Evolutionary conservation across 805 yeast species (phyloP), one percentile per base, ranked within the genome.

Genomic region (Ogataea trehalophila): DNA sequence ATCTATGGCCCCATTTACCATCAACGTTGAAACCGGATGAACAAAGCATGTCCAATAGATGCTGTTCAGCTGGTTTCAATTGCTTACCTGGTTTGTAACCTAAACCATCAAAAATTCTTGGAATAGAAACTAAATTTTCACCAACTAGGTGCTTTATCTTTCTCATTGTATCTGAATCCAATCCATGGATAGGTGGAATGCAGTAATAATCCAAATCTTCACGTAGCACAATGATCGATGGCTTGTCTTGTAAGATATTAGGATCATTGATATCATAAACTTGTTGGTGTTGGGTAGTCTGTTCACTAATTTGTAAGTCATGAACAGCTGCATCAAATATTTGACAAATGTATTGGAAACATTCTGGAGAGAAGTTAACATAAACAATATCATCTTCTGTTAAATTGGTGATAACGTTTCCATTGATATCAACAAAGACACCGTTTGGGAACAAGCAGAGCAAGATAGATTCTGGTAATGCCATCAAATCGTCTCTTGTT

Each of bases 171-270:
- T 79, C 81, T 20, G 71, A 69, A 42, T 72, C 65, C 36, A 81
- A 67, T 2, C 85, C 84, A 2, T 75, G 66, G 37, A 69, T 68
- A 39, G 88, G 91, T 2, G 97, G 95, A 16, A 94, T 83, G 53
- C 95, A 87, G 66, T 91, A 94, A 67, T 80, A 94, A 63, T 94
- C 99, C 55, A 94, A 74, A 66, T 94, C 99, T 65, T 94, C 99
- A 52, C 97, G 75, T 46, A 94, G 73, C 4, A 92, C 97, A 47
- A 94, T 89, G 39, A 94, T 83, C 0, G 96, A 85, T 0, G 98
- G 99, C 55, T 88, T 86, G 51, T 80, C 81, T 53, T 79, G 81
- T 51, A 91, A 70, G 4, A 90, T 80, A 41, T 80, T 82, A 2
- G 84, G 77, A 50, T 81, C 85, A 33, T 59, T 61, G 34, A 62